A percentile compares a stretch with the other conserved stretches of the same genome.
phyloP scores from a whole-genome alignment of 2,329 filamentous ascomycete species.

The Ambrosiella beaveri region DNA sequence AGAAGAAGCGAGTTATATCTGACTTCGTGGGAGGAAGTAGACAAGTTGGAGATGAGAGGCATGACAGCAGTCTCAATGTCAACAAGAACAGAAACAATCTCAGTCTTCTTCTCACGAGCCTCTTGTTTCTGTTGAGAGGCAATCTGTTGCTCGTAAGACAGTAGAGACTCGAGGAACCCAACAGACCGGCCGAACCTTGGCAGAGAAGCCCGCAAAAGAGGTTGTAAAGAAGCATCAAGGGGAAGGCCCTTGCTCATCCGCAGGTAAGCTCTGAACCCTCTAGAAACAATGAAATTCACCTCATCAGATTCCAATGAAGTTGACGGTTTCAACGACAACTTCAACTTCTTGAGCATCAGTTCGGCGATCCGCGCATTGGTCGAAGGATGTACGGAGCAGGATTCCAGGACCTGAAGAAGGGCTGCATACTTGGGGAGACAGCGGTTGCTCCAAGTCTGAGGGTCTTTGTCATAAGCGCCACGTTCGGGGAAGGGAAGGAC shows the following conservation, averaged over 20 bases:
- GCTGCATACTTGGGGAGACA: constrained; percentile 53
- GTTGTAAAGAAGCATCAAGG: constrained; percentile 44
- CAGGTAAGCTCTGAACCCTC: constrained; percentile 57
- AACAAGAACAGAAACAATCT: constrained; percentile 13
- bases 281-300: constrained; percentile 56
- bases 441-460: constrained; percentile 42
- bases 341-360: constrained; percentile 47
- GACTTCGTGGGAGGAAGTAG: constrained; percentile 56
- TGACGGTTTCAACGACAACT: constrained; percentile 44
- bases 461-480: constrained; percentile 43
- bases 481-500: constrained; percentile 47
- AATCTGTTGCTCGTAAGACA: constrained; percentile 12
- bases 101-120: neutral
- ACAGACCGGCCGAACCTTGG: constrained; percentile 46
- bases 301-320: constrained; percentile 42
- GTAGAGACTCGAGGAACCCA: constrained; percentile 39
- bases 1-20: constrained; percentile 58
- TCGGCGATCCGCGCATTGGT: constrained; percentile 49
- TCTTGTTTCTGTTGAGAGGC: neutral
- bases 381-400: constrained; percentile 46
- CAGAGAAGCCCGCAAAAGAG: constrained; percentile 47
- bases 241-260: constrained; percentile 43
- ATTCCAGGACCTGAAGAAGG: constrained; percentile 44
- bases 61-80: constrained; percentile 44
- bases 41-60: constrained; percentile 55